These are phyloP conservation scores for Porphyrellus cyaneotinctus DNA, from an alignment of 768 basidiomycete species.

Conservation along the genomic window DNA sequence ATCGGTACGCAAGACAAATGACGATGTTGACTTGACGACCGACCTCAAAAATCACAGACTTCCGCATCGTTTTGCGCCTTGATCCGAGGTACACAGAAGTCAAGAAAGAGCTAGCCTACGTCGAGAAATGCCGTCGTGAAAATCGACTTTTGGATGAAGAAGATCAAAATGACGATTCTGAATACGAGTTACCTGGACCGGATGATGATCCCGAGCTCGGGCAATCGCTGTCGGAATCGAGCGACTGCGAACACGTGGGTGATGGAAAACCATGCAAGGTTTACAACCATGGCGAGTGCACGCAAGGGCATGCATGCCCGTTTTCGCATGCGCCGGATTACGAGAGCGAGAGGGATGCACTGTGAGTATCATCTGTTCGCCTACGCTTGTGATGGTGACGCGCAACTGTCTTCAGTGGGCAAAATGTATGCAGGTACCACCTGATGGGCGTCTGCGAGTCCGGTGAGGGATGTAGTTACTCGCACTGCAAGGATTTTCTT, in stretches of 20 bases:
- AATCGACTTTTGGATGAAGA: background rate
- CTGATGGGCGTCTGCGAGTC: conserved; percentile 38
- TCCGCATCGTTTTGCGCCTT: conserved; percentile 20
- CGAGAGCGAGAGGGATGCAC: conserved; percentile 48
- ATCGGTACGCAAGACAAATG: conserved; percentile 11
- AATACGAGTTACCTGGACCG: conserved; percentile 12
- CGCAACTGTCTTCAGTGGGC: conserved; percentile 36
- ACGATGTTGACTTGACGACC: background rate
- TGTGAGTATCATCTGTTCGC: conserved; percentile 35
- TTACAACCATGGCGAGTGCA: conserved; percentile 51
- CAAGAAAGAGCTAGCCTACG: background rate
- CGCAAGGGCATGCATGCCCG: conserved; percentile 35
- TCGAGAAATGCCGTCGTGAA: conserved; percentile 1
- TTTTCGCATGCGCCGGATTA: conserved; percentile 52
- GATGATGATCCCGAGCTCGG: conserved; percentile 32
- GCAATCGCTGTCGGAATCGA: conserved; percentile 45
- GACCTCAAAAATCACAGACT: conserved; percentile 16
- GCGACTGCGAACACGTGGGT: conserved; percentile 47
- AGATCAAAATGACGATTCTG: background rate
- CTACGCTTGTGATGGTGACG: background rate
- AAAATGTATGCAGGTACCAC: conserved; percentile 41
- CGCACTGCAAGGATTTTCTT: conserved; percentile 43
- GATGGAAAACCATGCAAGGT: conserved; percentile 49
- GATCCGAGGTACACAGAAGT: conserved; percentile 22
- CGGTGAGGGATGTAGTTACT: conserved; percentile 40